A percentile compares a stretch with the other conserved stretches of the same genome.
These are phyloP conservation scores for Kwoniella bestiolae DNA, from an alignment of 768 basidiomycete species.

Conservation along the genomic window DNA sequence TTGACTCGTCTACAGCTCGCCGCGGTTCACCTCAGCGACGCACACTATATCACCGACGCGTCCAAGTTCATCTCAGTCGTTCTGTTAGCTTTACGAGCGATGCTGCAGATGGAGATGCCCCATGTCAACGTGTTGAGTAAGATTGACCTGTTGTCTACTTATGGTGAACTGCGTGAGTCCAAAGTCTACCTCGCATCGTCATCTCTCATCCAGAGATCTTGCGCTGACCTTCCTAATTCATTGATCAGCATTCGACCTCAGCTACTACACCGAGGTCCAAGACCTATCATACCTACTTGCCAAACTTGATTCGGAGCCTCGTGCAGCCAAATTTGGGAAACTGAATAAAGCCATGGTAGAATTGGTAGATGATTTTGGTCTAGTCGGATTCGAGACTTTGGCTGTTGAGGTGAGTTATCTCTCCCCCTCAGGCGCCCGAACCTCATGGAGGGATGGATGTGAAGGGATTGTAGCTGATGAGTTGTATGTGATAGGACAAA, in stretches of 20 bases:
- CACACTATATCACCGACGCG: conserved; percentile 95
- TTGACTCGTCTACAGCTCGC: conserved; percentile 67
- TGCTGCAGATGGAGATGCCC: conserved; percentile 98
- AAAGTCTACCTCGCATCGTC: no score
- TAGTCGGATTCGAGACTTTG: conserved; percentile 95
- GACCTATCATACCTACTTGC: conserved; percentile 87
- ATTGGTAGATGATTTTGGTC: conserved; percentile 86
- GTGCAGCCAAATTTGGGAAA: conserved; percentile 71
- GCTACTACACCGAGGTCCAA: conserved; percentile 97
- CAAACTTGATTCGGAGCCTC: conserved; percentile 63
- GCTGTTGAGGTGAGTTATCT: conserved; percentile 77
- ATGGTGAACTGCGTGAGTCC: conserved; percentile 82
- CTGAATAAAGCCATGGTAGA: conserved; percentile 90
- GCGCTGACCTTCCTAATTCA: background rate
- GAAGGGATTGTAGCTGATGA: conserved; percentile 3
- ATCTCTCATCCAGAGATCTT: background rate
- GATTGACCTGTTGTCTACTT: conserved; percentile 84
- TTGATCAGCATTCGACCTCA: conserved; percentile 97
- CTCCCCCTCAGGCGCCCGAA: no score
- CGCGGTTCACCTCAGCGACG: conserved; percentile 92
- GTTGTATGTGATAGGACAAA: conserved; percentile 72
- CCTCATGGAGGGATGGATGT: no score
- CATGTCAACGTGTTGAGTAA: conserved; percentile 97
- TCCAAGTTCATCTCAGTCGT: conserved; percentile 92
- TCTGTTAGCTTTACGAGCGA: conserved; percentile 87